Conservation (phyloP, 371 early-diverging fungal species). For the Mortierella sp. region DNA sequence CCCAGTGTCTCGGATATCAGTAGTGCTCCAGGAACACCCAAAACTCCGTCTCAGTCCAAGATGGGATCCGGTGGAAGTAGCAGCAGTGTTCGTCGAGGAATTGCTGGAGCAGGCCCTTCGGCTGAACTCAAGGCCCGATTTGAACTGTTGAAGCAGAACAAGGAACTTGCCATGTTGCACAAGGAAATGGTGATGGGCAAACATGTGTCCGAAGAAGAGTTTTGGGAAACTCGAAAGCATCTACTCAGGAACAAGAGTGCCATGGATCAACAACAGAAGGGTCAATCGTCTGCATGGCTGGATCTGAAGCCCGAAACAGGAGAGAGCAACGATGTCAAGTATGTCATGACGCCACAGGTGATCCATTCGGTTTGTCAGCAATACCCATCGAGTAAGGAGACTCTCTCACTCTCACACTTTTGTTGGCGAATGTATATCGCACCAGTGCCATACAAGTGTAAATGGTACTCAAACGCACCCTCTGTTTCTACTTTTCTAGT, state of each 20-base stretch:
- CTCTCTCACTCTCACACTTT: neutral
- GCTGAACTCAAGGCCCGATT: slow-evolving; percentile 68
- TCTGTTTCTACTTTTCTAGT: slow-evolving; percentile 63
- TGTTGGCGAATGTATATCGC: neutral
- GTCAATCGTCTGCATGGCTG: slow-evolving; percentile 84
- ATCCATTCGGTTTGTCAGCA: slow-evolving; percentile 91
- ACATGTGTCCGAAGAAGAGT: slow-evolving; percentile 88
- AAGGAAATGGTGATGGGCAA: slow-evolving; percentile 82
- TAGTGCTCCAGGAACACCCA: slow-evolving; percentile 57
- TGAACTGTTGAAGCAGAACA: slow-evolving; percentile 71
- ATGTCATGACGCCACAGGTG: slow-evolving; percentile 88
- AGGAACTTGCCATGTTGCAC: slow-evolving; percentile 79
- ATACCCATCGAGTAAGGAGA: slow-evolving; percentile 80
- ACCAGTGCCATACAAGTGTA: too few species aligned
- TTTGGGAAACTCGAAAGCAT: slow-evolving; percentile 88
- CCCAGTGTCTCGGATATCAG: slow-evolving; percentile 49
- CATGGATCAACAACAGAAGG: slow-evolving; percentile 79
- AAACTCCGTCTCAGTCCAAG: neutral
- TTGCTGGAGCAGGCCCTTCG: slow-evolving; percentile 21
- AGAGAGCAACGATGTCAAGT: slow-evolving; percentile 85
- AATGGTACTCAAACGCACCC: too few species aligned
- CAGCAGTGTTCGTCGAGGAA: slow-evolving; percentile 5
- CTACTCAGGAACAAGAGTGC: slow-evolving; percentile 78
- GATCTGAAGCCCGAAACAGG: slow-evolving; percentile 82
- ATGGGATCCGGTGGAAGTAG: slow-evolving; percentile 14